A percentile compares a stretch with the other conserved stretches of the same genome.
Conservation (phyloP, 805 yeast species). For the Kodamaea leandrae region DNA sequence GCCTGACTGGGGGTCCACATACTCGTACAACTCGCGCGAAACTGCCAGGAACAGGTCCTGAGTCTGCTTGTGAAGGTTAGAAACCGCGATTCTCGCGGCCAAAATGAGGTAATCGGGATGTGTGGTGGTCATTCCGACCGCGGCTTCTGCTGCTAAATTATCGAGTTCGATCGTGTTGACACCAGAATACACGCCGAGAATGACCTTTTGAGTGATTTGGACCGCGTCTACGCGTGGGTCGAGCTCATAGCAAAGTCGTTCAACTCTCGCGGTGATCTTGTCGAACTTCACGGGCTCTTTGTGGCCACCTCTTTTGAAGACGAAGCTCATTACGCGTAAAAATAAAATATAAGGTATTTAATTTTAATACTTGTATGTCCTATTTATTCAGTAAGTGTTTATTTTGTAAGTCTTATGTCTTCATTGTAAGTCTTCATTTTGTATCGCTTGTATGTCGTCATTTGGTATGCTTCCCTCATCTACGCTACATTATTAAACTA, state of each 20-base stretch:
- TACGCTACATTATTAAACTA: no score
- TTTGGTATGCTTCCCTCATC: no score
- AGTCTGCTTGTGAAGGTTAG: conserved; percentile 92
- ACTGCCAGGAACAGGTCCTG: conserved; percentile 82
- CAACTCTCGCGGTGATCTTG: conserved; percentile 89
- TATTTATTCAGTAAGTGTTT: no score
- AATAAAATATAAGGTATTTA: no score
- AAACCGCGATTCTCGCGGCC: conserved; percentile 94
- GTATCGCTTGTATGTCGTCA: no score
- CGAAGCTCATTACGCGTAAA: conserved; percentile 64
- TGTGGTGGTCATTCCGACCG: conserved; percentile 94
- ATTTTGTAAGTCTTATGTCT: no score
- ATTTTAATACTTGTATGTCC: no score
- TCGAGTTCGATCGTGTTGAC: conserved; percentile 83
- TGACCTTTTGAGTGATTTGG: conserved; percentile 92
- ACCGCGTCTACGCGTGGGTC: conserved; percentile 95
- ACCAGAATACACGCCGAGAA: conserved; percentile 95
- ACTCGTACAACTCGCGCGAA: conserved; percentile 66
- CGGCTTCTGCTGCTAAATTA: conserved; percentile 86
- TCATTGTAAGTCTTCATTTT: no score
- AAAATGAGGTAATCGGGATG: conserved; percentile 97
- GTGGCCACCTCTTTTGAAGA: conserved; percentile 89
- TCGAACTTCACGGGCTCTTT: conserved; percentile 93
- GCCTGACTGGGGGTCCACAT: conserved; percentile 77
- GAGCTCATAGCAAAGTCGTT: conserved; percentile 91